Conservation (phyloP, 352 stramenopile species). For the Phytophthora sojae region DNA sequence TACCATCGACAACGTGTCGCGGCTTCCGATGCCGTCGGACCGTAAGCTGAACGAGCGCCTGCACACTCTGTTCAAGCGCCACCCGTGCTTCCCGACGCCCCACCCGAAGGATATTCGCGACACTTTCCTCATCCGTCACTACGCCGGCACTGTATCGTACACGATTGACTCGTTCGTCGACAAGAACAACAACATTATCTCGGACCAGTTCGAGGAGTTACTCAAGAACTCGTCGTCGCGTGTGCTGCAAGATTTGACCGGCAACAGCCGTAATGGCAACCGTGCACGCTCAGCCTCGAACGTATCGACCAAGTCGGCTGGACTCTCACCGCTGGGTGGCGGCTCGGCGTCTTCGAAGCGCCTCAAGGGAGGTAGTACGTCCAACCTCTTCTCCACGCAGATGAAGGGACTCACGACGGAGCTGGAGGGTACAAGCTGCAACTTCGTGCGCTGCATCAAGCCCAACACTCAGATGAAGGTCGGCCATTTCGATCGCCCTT, state of each 20-base stretch:
- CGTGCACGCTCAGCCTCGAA: conserved; percentile 51
- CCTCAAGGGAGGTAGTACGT: conserved; percentile 71
- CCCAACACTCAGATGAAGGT: conserved; percentile 95
- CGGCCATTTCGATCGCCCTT: conserved; percentile 79
- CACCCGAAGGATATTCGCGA: conserved; percentile 88
- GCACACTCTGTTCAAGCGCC: conserved; percentile 84
- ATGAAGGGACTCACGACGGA: conserved; percentile 87
- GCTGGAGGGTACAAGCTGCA: conserved; percentile 88
- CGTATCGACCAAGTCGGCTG: conserved; percentile 57
- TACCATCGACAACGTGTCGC: conserved; percentile 86
- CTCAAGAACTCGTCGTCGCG: conserved; percentile 81
- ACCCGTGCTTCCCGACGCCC: conserved; percentile 83
- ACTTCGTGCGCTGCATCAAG: conserved; percentile 97
- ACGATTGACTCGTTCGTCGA: conserved; percentile 88
- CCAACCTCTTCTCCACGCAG: conserved; percentile 83
- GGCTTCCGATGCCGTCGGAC: conserved; percentile 88
- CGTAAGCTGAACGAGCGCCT: conserved; percentile 88
- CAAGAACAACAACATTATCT: conserved; percentile 94
- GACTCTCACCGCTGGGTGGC: conserved; percentile 33
- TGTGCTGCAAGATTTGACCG: conserved; percentile 75
- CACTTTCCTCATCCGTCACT: conserved; percentile 88
- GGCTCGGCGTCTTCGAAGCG: conserved; percentile 66
- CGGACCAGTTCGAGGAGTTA: conserved; percentile 89
- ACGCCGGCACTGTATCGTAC: conserved; percentile 87
- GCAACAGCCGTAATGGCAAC: conserved; percentile 48